Percentiles rank a stretch among this genome's conserved stretches.
Conservation (phyloP, 2,329 filamentous ascomycete genomes). For the Pseudocercospora crystallina region DNA sequence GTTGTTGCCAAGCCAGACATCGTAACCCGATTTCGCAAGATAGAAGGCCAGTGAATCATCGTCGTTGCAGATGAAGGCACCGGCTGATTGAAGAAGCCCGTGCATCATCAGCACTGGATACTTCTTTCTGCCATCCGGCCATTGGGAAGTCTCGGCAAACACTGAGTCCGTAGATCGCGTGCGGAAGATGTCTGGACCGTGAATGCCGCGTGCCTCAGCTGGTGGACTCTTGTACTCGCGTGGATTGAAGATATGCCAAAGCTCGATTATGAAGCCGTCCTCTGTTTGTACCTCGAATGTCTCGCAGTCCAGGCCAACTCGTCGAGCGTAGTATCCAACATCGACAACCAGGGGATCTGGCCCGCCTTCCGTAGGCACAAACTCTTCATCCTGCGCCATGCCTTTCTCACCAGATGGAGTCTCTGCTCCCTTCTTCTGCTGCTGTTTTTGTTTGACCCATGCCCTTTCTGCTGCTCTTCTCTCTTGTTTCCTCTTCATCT, state of each 20-base stretch:
- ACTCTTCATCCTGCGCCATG: conserved; percentile 53
- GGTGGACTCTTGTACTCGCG: conserved; percentile 61
- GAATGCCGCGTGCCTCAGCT: conserved; percentile 51
- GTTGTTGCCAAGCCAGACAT: conserved; percentile 95
- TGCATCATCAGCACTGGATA: conserved; percentile 88
- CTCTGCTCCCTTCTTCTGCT: conserved; percentile 42
- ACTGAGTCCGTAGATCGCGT: conserved; percentile 20
- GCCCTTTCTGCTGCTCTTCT: conserved; percentile 59
- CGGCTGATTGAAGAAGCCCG: conserved; percentile 81
- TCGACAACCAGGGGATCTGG: conserved; percentile 76
- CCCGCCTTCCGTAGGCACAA: conserved; percentile 74
- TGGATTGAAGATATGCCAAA: conserved; percentile 90
- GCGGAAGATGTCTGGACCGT: conserved; percentile 63
- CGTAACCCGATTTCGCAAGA: conserved; percentile 86
- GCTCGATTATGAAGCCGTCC: conserved; percentile 84
- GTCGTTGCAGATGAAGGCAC: conserved; percentile 87
- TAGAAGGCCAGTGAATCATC: conserved; percentile 88
- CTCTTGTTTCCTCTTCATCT: conserved; percentile 58
- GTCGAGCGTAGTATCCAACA: conserved; percentile 76
- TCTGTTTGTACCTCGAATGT: conserved; percentile 84
- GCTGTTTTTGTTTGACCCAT: conserved; percentile 54
- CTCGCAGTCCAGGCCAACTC: conserved; percentile 85
- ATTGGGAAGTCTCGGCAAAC: conserved; percentile 37
- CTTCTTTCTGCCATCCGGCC: conserved; percentile 47
- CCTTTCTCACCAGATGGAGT: conserved; percentile 46